These are phyloP conservation scores for Xylariaceae sp. DNA, from an alignment of 2,329 filamentous ascomycete genomes.

Conservation along the genomic window DNA sequence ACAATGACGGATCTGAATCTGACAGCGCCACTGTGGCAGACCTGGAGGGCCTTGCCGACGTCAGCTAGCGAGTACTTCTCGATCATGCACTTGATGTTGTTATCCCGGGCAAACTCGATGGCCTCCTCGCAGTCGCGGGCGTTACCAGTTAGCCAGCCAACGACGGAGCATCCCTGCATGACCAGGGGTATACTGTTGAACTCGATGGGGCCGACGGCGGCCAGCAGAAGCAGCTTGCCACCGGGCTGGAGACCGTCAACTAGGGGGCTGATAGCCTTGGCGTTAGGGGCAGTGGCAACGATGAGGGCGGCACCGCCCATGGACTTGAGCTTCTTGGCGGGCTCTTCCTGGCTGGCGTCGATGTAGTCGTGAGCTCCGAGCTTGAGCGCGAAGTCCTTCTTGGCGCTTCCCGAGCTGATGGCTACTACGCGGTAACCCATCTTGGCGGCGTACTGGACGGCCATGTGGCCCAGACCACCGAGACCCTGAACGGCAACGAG, in stretches of 20 bases:
- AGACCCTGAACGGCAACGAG: slow-evolving; percentile 60
- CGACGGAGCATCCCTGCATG: slow-evolving; percentile 51
- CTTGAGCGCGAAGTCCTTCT: slow-evolving; percentile 59
- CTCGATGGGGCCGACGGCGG: slow-evolving; percentile 43
- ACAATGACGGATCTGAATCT: slow-evolving; percentile 42
- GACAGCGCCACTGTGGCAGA: slow-evolving; percentile 37
- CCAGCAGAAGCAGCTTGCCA: slow-evolving; percentile 57
- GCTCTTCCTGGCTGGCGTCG: slow-evolving; percentile 48
- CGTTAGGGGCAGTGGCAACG: slow-evolving; percentile 57
- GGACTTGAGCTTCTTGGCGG: slow-evolving; percentile 43
- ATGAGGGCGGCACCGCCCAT: slow-evolving; percentile 59
- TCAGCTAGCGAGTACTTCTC: slow-evolving; percentile 58
- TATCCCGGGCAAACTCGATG: slow-evolving; percentile 56
- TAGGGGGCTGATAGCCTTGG: slow-evolving; percentile 48
- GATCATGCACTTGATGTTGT: slow-evolving; percentile 59
- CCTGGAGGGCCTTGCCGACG: slow-evolving; percentile 41
- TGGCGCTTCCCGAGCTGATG: slow-evolving; percentile 59
- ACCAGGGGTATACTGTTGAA: slow-evolving; percentile 41
- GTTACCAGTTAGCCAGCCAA: slow-evolving; percentile 59
- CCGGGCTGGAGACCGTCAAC: slow-evolving; percentile 46
- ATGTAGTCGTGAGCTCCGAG: slow-evolving; percentile 59
- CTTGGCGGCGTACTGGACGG: slow-evolving; percentile 67
- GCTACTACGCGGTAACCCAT: slow-evolving; percentile 72
- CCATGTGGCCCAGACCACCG: slow-evolving; percentile 71
- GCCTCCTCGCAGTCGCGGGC: slow-evolving; percentile 60